phyloP scores from a whole-genome alignment of 805 yeast genomes.

The Wickerhamomyces rabaulensis region DNA sequence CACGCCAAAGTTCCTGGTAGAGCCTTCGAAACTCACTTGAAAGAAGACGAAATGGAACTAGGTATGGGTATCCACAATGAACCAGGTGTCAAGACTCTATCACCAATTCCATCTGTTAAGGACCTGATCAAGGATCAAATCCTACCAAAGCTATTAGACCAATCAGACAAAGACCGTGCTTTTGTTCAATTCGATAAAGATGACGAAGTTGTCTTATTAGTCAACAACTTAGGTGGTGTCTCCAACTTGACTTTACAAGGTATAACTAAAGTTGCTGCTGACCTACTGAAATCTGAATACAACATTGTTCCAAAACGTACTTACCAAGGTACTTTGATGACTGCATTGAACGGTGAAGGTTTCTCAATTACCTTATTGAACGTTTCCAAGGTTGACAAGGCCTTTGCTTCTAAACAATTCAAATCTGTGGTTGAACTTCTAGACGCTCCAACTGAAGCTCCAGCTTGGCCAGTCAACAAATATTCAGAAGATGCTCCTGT shows the following conservation, averaged over 20 bases:
- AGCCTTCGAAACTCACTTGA: slow-evolving; percentile 47
- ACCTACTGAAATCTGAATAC: slow-evolving; percentile 46
- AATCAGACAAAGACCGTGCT: slow-evolving; percentile 68
- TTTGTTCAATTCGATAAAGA: slow-evolving; percentile 63
- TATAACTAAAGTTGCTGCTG: slow-evolving; percentile 56
- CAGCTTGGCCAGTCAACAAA: slow-evolving; percentile 61
- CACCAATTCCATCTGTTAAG: slow-evolving; percentile 63
- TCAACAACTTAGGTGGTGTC: slow-evolving; percentile 89
- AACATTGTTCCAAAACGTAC: slow-evolving; percentile 60
- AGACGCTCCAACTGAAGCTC: slow-evolving; percentile 71
- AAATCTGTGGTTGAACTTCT: slow-evolving; percentile 45
- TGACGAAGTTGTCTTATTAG: slow-evolving; percentile 65
- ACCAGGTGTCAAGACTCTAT: slow-evolving; percentile 62
- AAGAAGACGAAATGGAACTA: slow-evolving; percentile 67
- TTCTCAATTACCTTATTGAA: slow-evolving; percentile 81
- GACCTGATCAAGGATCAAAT: slow-evolving; percentile 51
- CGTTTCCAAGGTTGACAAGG: slow-evolving; percentile 44
- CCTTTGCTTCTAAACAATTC: slow-evolving; percentile 24
- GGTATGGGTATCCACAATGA: slow-evolving; percentile 98
- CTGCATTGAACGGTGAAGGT: slow-evolving; percentile 90
- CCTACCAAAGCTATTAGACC: slow-evolving; percentile 55
- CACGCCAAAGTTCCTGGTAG: slow-evolving; percentile 90
- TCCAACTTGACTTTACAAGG: slow-evolving; percentile 75
- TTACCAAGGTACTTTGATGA: slow-evolving; percentile 74
- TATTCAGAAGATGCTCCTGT: slow-evolving; percentile 25